phyloP scores from a whole-genome alignment of 1,139 yeast genomes.

The Geotrichum candidum region DNA sequence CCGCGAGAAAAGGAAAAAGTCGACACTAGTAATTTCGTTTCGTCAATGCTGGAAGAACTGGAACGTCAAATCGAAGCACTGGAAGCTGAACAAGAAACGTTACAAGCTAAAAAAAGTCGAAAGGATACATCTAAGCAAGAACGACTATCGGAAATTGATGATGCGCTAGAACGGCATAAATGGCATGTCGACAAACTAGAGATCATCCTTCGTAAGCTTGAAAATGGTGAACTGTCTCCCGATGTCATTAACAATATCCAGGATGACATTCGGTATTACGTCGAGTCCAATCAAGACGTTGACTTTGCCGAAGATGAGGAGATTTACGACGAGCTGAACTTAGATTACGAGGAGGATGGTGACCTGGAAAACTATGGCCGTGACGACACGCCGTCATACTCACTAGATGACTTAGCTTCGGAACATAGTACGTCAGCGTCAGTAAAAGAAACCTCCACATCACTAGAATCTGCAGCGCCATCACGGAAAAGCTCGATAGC shows the following conservation, averaged over 20 bases:
- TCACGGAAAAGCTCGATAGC: slow-evolving; percentile 21
- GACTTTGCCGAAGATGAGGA: slow-evolving; percentile 95
- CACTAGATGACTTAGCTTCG: slow-evolving; percentile 37
- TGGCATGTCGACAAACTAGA: slow-evolving; percentile 79
- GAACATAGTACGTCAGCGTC: slow-evolving; percentile 25
- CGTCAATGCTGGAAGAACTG: slow-evolving; percentile 72
- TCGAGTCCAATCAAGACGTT: slow-evolving; percentile 92
- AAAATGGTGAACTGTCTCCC: slow-evolving; percentile 77
- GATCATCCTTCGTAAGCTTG: slow-evolving; percentile 66
- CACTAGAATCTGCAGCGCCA: slow-evolving; percentile 1
- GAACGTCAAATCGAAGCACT: slow-evolving; percentile 74
- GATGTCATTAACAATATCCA: slow-evolving; percentile 73
- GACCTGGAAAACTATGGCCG: slow-evolving; percentile 38
- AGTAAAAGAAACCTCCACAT: neutral
- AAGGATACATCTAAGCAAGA: slow-evolving; percentile 51
- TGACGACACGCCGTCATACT: slow-evolving; percentile 25
- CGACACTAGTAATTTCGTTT: slow-evolving; percentile 68
- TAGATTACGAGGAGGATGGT: slow-evolving; percentile 56
- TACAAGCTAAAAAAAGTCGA: slow-evolving; percentile 52
- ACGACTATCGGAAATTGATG: slow-evolving; percentile 57
- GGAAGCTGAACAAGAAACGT: slow-evolving; percentile 69
- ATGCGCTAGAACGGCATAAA: slow-evolving; percentile 65
- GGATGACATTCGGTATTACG: slow-evolving; percentile 90
- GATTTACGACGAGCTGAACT: slow-evolving; percentile 79
- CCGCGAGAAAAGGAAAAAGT: slow-evolving; percentile 76